Evolutionary conservation across 257 asterid species (phyloP).

Genomic region (Lantana camara): DNA sequence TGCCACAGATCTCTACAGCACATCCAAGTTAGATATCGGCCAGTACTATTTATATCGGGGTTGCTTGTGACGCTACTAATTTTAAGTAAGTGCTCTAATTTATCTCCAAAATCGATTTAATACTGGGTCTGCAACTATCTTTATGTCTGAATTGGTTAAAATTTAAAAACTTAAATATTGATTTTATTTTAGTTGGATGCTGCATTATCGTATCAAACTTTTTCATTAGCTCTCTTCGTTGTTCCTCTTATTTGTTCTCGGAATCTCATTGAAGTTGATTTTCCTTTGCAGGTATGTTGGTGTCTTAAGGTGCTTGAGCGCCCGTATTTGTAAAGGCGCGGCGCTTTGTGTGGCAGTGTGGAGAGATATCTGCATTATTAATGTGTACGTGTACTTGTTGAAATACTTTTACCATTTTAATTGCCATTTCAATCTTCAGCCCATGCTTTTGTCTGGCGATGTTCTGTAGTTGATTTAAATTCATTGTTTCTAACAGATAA

Average conservation of each 20-base stretch:
- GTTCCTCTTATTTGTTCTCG: neutral
- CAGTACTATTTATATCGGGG: constrained; percentile 12
- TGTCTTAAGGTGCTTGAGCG: constrained; percentile 16
- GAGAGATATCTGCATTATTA: neutral
- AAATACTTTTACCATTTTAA: neutral
- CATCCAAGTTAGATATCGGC: constrained; percentile 29
- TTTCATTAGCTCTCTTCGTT: no score
- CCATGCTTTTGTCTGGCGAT: neutral
- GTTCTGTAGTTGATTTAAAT: neutral
- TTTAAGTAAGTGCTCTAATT: constrained; percentile 28
- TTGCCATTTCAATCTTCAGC: neutral
- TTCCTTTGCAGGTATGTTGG: constrained; percentile 27
- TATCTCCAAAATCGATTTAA: no score
- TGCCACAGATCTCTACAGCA: constrained; percentile 20
- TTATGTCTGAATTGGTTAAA: no score
- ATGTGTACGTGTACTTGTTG: neutral
- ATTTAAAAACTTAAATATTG: no score
- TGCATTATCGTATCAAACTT: no score
- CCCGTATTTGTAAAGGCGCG: neutral
- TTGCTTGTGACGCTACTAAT: constrained; percentile 27
- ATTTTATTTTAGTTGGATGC: no score
- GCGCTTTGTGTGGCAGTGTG: neutral
- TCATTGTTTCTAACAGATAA: neutral
- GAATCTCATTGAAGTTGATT: constrained; percentile 8
- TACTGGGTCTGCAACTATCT: no score